Evolutionary conservation across 805 yeast species (phyloP).

Genomic region (Wickerhamomyces chambardii): DNA sequence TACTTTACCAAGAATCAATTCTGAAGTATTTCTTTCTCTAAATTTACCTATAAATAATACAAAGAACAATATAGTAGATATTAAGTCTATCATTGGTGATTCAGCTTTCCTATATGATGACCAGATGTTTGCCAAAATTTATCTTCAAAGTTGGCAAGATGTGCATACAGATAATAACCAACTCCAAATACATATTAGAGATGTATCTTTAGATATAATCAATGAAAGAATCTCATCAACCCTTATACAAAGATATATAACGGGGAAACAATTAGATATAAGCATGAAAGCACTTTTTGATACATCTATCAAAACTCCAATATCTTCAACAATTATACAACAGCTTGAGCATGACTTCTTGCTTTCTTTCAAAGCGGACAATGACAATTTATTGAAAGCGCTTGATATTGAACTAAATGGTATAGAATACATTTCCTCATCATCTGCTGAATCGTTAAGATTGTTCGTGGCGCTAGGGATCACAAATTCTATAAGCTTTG

Average conservation of each 20-base stretch:
- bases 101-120: constrained; percentile 4
- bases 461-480: constrained; percentile 23
- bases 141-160: constrained; percentile 13
- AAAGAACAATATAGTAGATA: constrained; percentile 3
- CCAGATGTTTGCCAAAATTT: constrained; percentile 6
- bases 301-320: constrained; percentile 13
- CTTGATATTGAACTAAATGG: too few relatives aligned
- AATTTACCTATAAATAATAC: constrained; percentile 6
- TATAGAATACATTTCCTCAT: constrained; percentile 18
- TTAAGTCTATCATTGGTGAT: constrained; percentile 8
- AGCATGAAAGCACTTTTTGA: constrained; percentile 7
- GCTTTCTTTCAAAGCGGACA: constrained; percentile 1
- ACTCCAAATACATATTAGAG: constrained; percentile 4
- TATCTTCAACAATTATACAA: constrained; percentile 13
- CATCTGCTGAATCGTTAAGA: constrained; percentile 15
- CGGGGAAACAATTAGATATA: constrained; percentile 4
- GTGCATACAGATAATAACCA: constrained; percentile 5
- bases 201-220: constrained; percentile 11
- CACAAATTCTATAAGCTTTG: constrained; percentile 22
- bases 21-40: constrained; percentile 1
- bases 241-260: constrained; percentile 3
- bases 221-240: constrained; percentile 6
- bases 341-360: constrained; percentile 4
- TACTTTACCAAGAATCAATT: constrained; percentile 2
- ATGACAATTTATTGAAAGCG: too few relatives aligned